Conservation (phyloP, 371 early-diverging fungal genomes). For the Mucor irregularis region DNA sequence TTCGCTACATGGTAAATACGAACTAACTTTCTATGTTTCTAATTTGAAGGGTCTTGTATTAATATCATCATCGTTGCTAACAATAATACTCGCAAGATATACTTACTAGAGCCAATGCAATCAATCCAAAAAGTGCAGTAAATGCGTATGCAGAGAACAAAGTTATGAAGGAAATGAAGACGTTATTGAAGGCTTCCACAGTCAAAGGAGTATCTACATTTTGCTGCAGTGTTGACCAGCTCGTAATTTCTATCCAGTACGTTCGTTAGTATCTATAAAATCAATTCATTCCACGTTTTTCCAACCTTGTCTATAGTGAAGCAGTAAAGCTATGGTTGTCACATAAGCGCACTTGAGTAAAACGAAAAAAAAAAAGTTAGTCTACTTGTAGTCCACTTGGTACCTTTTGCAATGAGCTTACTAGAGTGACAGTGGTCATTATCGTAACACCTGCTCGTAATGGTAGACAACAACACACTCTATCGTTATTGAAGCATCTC, state of each 20-base stretch:
- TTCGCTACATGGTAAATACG: constrained; percentile 37
- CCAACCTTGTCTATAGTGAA: too few relatives aligned
- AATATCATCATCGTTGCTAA: background rate
- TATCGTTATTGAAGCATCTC: constrained; percentile 4
- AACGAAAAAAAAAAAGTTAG: too few relatives aligned
- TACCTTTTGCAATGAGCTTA: constrained; percentile 8
- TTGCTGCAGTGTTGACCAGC: background rate
- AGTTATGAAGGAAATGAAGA: constrained; percentile 23
- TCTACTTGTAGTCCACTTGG: too few relatives aligned
- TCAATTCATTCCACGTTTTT: too few relatives aligned
- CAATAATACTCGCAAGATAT: too few relatives aligned
- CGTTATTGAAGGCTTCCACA: constrained; percentile 22
- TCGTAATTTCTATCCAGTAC: background rate
- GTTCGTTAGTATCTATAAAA: background rate
- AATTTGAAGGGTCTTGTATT: background rate
- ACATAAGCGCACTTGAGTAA: too few relatives aligned
- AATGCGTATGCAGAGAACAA: constrained; percentile 23
- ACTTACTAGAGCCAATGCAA: constrained; percentile 24
- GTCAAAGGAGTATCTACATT: background rate
- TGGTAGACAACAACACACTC: constrained; percentile 33
- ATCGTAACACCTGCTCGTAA: constrained; percentile 26
- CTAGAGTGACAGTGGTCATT: constrained; percentile 23
- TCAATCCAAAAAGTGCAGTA: constrained; percentile 19
- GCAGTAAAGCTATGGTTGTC: too few relatives aligned
- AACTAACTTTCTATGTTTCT: constrained; percentile 35